phyloP scores from a whole-genome alignment of 1,139 yeast species.

The Scheffersomyces quercinus region DNA sequence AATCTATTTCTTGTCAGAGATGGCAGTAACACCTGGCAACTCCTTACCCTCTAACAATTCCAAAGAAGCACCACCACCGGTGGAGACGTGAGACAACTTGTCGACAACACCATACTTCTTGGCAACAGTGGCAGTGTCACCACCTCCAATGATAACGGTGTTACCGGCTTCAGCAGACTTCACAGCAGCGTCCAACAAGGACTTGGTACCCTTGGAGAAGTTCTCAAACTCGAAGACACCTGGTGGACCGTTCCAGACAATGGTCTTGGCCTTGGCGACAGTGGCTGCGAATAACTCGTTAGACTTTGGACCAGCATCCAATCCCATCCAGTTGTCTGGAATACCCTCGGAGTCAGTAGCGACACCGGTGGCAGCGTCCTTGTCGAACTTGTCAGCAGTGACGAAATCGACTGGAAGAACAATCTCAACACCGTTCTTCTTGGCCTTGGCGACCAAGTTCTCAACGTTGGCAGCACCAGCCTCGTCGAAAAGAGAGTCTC shows the following conservation, averaged over 20 bases:
- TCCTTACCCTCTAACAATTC: constrained; percentile 98
- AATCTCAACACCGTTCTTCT: constrained; percentile 87
- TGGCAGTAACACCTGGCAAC: constrained; percentile 93
- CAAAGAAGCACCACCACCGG: constrained; percentile 99
- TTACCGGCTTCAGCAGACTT: constrained; percentile 83
- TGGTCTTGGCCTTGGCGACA: constrained; percentile 90
- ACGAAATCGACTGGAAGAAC: constrained; percentile 92
- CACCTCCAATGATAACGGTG: constrained; percentile 98
- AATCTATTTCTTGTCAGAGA: constrained; percentile 60
- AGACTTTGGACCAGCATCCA: constrained; percentile 91
- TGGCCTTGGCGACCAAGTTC: constrained; percentile 87
- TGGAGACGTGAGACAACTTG: constrained; percentile 93
- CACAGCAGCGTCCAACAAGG: constrained; percentile 83
- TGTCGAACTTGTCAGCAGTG: constrained; percentile 89
- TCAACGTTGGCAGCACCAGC: constrained; percentile 94
- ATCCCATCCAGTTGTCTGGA: constrained; percentile 92
- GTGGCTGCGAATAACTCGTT: constrained; percentile 72
- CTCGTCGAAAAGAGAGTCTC: constrained; percentile 85
- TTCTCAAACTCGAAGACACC: constrained; percentile 96
- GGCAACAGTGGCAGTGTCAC: constrained; percentile 99
- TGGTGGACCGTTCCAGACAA: constrained; percentile 99
- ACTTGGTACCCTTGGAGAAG: constrained; percentile 87
- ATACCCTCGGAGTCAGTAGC: constrained; percentile 89
- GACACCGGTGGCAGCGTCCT: constrained; percentile 79
- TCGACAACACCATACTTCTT: constrained; percentile 95